Evolutionary conservation across 1,284 basidiomycete genomes (phyloP).

Genomic region (Hypsizygus ulmarius): DNA sequence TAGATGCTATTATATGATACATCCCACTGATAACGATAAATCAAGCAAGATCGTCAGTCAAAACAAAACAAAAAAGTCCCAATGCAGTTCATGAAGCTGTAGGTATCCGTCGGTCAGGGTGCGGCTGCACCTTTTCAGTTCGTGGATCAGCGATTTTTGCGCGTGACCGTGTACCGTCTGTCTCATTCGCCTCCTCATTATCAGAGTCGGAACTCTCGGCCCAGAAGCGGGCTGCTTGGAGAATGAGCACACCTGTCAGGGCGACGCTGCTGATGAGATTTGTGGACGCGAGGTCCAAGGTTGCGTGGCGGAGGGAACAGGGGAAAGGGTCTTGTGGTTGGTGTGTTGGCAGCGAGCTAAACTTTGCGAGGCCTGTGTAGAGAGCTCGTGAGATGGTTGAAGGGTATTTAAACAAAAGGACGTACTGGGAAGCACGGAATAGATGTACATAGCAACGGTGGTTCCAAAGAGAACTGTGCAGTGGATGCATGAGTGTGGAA

Average conservation of each 20-base stretch:
- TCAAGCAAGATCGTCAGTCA: slow-evolving; percentile 8
- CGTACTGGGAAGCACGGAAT: slow-evolving; percentile 74
- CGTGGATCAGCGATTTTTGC: slow-evolving; percentile 35
- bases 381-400: slow-evolving; percentile 10
- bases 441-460: slow-evolving; percentile 64
- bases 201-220: slow-evolving; percentile 65
- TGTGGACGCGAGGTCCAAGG: slow-evolving; percentile 74
- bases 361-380: slow-evolving; percentile 52
- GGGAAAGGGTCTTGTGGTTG: slow-evolving; percentile 50
- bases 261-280: slow-evolving; percentile 81
- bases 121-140: slow-evolving; percentile 11
- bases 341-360: slow-evolving; percentile 51
- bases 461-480: slow-evolving; percentile 67
- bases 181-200: slow-evolving; percentile 36
- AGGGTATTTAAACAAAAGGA: slow-evolving; percentile 17
- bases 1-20: slow-evolving; percentile 26
- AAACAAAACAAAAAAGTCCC: slow-evolving; percentile 10
- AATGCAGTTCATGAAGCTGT: slow-evolving; percentile 14
- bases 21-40: slow-evolving; percentile 21
- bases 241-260: slow-evolving; percentile 72
- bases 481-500: slow-evolving; percentile 1
- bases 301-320: slow-evolving; percentile 52
- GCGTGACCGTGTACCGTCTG: slow-evolving; percentile 30
- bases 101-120: slow-evolving; percentile 3
- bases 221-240: slow-evolving; percentile 81